Percentiles rank a stretch among this genome's conserved stretches.
These are phyloP conservation scores for Kazachstania sp. DNA, from an alignment of 1,139 yeast species.

Conservation along the genomic window DNA sequence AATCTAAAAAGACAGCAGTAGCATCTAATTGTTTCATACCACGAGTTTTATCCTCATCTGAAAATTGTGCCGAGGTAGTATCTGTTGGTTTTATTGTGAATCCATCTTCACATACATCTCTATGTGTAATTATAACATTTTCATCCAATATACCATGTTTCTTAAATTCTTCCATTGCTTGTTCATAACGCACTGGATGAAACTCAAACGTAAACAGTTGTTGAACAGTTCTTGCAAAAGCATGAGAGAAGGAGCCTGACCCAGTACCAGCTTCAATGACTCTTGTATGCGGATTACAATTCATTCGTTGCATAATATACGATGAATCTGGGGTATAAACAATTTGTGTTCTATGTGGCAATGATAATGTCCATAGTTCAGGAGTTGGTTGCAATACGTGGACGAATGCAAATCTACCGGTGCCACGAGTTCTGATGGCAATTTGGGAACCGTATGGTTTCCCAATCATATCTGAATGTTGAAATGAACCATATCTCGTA, in stretches of 20 bases:
- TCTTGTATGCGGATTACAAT: constrained; percentile 61
- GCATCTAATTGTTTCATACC: constrained; percentile 38
- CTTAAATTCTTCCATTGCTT: constrained; percentile 69
- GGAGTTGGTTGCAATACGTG: constrained; percentile 88
- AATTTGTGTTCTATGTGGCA: constrained; percentile 96
- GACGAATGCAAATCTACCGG: constrained; percentile 58
- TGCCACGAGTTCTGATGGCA: constrained; percentile 51
- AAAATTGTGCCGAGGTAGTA: constrained; percentile 27
- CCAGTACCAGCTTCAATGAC: constrained; percentile 99
- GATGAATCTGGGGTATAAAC: constrained; percentile 95
- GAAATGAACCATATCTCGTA: constrained; percentile 84
- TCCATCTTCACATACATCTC: constrained; percentile 90
- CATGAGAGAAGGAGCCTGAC: constrained; percentile 90
- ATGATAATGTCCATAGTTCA: constrained; percentile 87
- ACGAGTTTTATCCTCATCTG: constrained; percentile 10
- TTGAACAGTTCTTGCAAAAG: constrained; percentile 81
- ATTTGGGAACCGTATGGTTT: constrained; percentile 78
- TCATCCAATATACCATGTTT: constrained; percentile 54
- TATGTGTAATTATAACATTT: constrained; percentile 58
- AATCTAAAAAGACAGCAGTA: constrained; percentile 73
- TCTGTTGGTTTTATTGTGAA: constrained; percentile 44
- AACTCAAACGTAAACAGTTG: constrained; percentile 79
- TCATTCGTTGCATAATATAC: constrained; percentile 74
- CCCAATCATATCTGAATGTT: constrained; percentile 77
- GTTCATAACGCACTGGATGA: constrained; percentile 72